Evolutionary conservation across 352 stramenopile genomes (phyloP).

Genomic region (Phytophthora brassicae): DNA sequence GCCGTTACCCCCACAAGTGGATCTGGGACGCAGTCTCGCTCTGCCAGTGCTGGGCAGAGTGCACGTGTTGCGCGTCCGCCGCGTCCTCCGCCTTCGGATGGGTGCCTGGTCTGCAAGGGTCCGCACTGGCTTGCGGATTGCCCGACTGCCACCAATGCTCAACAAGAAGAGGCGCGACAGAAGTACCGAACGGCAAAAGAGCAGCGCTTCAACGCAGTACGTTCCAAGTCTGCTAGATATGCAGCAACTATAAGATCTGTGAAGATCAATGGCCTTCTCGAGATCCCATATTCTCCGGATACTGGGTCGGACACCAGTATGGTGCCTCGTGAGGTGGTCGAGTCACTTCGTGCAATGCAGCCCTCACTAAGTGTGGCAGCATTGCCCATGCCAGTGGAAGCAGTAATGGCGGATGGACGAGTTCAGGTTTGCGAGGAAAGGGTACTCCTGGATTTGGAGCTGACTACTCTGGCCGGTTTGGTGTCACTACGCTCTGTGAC

Average conservation of each 20-base stretch:
- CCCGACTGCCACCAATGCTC: neutral
- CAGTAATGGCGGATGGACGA: neutral
- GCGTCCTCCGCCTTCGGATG: no score
- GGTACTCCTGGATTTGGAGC: conserved; percentile 9
- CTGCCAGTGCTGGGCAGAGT: no score
- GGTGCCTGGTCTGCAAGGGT: neutral
- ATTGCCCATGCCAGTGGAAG: neutral
- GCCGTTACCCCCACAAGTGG: no score
- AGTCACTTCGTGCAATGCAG: neutral
- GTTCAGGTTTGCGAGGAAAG: neutral
- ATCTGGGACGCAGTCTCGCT: no score
- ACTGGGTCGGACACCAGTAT: conserved; percentile 7
- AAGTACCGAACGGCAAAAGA: neutral
- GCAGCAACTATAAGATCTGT: neutral
- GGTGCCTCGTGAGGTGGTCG: neutral
- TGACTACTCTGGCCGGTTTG: conserved; percentile 2
- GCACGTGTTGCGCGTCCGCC: no score
- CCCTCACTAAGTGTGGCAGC: neutral
- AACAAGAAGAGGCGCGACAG: neutral
- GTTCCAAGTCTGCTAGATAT: neutral
- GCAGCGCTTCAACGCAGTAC: neutral
- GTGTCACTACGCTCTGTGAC: neutral
- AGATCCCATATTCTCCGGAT: neutral
- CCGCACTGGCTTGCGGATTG: neutral
- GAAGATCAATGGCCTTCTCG: conserved; percentile 5